Evolutionary conservation across 208 protist species (phyloP), one percentile per base, ranked within the genome.

Genomic region (Spongospora subterranea): DNA sequence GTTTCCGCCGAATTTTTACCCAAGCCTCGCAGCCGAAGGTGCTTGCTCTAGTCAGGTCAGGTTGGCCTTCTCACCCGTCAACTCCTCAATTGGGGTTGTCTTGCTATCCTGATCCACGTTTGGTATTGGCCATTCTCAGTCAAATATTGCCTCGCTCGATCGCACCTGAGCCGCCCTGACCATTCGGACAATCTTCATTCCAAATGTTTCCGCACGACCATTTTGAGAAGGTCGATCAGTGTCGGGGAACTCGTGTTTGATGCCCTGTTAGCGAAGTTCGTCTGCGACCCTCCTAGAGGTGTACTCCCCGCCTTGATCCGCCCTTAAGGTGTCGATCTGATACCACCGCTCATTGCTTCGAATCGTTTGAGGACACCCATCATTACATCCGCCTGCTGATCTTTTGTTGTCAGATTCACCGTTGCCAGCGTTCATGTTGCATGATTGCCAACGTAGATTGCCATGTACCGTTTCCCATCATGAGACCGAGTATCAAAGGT

Each of bases 391-490:
- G 6, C 71, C 71, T 6, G 6, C 17, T 82, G 17, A 35, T 6
- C 6, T n/a, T 82, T 82, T 17, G 11, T 6, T 35, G 71, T n/a
- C 71, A 82, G 71, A 43, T 82, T 82, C 35, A 82, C 71, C 71
- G 71, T 82, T 20, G 71, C 71, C n/a, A 13, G 17, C 6, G 35
- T 20, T 45, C 71, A 6, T 40, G 71, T 39, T 43, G 71, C 71
- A 43, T 82, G 71, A 43, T 82, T n/a, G 40, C n/a, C n/a, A n/a
- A 82, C 71, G 17, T 35, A 82, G 71, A 35, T 17, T 6, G 17
- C 71, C 71, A 82, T 82, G n/a, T 82, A 82, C 71, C 6, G n/a
- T 43, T 82, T 82, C 35, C 71, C 17, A n/a, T 82, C 71, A 82
- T 82, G 71, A 13, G 17, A 39, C 71, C 71, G 6, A n/a, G 71